Percentiles rank a stretch among this genome's conserved stretches.
phyloP scores from a whole-genome alignment of 495 filamentous ascomycete genomes.

The Halenospora varia region DNA sequence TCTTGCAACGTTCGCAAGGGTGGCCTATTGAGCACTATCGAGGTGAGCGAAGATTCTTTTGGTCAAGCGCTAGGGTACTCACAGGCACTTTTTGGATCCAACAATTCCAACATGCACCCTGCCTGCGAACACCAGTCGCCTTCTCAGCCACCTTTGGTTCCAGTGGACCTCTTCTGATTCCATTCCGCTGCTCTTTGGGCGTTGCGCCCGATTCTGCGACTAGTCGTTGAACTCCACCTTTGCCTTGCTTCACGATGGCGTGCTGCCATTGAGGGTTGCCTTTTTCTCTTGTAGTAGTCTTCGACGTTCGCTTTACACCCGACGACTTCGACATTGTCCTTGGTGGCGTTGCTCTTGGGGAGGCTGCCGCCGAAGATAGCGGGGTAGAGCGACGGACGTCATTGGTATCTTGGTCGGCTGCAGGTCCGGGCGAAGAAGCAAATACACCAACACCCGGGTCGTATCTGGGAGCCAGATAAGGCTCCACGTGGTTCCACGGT shows the following conservation, averaged over 20 bases:
- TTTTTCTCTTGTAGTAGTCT: slow-evolving; percentile 3
- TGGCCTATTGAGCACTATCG: slow-evolving; percentile 6
- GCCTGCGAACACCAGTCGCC: slow-evolving; percentile 9
- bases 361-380: background rate
- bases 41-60: background rate
- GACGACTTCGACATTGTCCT: background rate
- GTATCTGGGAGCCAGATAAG: background rate
- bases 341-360: background rate
- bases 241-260: background rate
- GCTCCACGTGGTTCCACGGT: slow-evolving; percentile 10
- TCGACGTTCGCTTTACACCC: background rate
- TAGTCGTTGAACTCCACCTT: background rate
- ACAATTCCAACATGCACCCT: slow-evolving; percentile 22
- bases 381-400: background rate
- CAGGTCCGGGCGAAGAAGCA: slow-evolving; percentile 9
- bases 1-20: slow-evolving; percentile 11
- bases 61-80: background rate
- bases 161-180: slow-evolving; percentile 8
- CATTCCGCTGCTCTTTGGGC: background rate
- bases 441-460: slow-evolving; percentile 1
- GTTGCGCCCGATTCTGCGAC: background rate
- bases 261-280: slow-evolving; percentile 8
- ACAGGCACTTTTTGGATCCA: slow-evolving; percentile 21
- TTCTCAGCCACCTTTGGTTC: slow-evolving; percentile 12
- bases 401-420: background rate